Evolutionary conservation across 1,284 basidiomycete genomes (phyloP).

Genomic region (Trametes versicolor): DNA sequence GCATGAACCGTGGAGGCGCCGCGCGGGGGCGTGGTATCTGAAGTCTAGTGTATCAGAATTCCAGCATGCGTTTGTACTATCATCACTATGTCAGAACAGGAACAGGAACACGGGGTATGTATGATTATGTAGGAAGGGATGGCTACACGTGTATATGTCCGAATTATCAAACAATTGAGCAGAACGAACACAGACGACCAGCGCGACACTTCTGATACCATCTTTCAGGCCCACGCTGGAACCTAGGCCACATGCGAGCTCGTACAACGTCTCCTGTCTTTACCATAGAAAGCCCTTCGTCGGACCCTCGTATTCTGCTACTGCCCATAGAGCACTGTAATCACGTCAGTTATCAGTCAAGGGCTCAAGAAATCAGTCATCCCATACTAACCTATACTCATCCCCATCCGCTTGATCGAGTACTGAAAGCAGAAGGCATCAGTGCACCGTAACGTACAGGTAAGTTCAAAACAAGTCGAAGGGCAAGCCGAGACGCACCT

Average conservation of each 20-base stretch:
- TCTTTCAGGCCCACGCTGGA: too few species aligned
- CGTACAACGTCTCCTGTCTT: too few species aligned
- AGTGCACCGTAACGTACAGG: neutral
- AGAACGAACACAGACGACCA: too few species aligned
- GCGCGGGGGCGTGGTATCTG: neutral
- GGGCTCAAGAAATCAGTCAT: neutral
- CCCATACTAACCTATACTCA: slow-evolving; percentile 30
- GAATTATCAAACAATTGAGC: too few species aligned
- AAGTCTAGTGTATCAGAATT: neutral
- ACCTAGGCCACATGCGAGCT: too few species aligned
- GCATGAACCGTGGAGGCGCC: slow-evolving; percentile 17
- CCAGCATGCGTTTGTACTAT: neutral
- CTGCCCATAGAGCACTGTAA: neutral
- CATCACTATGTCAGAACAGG: too few species aligned
- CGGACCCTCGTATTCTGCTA: neutral
- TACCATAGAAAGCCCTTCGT: too few species aligned
- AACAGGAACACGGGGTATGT: neutral
- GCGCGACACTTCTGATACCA: too few species aligned
- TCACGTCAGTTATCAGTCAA: neutral
- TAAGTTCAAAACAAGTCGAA: neutral
- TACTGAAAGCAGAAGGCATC: slow-evolving; percentile 18
- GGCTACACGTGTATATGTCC: neutral
- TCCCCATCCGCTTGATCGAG: slow-evolving; percentile 31
- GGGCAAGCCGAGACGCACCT: slow-evolving; percentile 51
- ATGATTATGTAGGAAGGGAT: neutral